Percentiles rank a stretch among this genome's conserved stretches.
Evolutionary conservation across 2,329 filamentous ascomycete species (phyloP).

Genomic region (Neofusicoccum kwambonambiense): DNA sequence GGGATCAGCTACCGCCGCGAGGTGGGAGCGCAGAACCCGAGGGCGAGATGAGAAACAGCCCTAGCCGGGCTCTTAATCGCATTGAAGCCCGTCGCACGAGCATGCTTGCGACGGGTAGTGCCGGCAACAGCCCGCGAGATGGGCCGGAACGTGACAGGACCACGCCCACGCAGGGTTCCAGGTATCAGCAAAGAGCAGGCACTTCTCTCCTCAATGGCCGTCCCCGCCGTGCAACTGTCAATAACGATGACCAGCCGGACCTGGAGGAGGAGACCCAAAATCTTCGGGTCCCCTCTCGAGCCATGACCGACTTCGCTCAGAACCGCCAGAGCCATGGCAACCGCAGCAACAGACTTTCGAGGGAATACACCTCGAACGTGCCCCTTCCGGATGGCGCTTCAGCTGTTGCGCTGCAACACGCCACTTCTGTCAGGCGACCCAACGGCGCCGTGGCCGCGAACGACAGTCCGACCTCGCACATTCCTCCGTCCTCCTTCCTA

Average conservation of each 20-base stretch:
- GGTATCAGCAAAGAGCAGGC: background rate
- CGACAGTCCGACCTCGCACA: background rate
- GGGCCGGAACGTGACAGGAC: constrained; percentile 16
- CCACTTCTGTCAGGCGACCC: constrained; percentile 10
- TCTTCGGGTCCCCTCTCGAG: constrained; percentile 47
- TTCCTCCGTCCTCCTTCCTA: background rate
- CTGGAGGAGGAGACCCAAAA: constrained; percentile 39
- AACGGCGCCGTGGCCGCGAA: constrained; percentile 7
- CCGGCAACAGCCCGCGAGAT: constrained; percentile 31
- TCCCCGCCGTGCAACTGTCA: constrained; percentile 17
- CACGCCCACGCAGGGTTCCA: constrained; percentile 13
- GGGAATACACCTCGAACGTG: constrained; percentile 38
- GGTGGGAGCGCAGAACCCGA: constrained; percentile 37
- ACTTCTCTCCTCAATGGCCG: background rate
- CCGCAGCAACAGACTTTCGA: constrained; percentile 25
- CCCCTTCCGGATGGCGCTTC: constrained; percentile 35
- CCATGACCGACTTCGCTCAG: constrained; percentile 46
- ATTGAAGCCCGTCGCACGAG: constrained; percentile 47
- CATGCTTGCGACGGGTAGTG: constrained; percentile 25
- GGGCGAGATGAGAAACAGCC: constrained; percentile 31
- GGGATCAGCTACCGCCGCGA: background rate
- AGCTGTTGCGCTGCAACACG: constrained; percentile 28
- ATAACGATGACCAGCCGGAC: constrained; percentile 25
- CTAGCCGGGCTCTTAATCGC: constrained; percentile 40
- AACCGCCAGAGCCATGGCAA: constrained; percentile 21